These are phyloP conservation scores for Saccharomyces jurei DNA, from an alignment of 805 yeast genomes.

Conservation along the genomic window DNA sequence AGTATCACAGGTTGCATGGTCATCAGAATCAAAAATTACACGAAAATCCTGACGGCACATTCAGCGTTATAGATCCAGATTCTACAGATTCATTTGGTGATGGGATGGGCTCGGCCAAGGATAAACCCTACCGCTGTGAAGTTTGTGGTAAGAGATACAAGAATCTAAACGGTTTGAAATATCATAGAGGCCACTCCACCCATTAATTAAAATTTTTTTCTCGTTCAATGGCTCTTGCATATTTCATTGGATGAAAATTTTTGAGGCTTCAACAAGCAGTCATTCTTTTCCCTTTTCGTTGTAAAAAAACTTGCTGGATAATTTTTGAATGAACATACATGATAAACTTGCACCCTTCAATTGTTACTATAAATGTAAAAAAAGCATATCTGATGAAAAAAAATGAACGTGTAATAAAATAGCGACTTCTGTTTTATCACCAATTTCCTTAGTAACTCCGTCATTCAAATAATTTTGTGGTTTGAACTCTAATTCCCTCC, in stretches of 20 bases:
- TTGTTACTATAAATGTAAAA: neutral
- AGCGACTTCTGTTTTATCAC: neutral
- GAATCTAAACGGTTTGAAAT: slow-evolving; percentile 90
- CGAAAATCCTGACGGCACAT: slow-evolving; percentile 88
- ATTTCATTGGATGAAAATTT: too few species aligned
- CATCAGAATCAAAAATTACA: slow-evolving; percentile 92
- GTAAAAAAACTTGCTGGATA: neutral
- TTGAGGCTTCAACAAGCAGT: neutral
- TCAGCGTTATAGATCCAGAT: slow-evolving; percentile 86
- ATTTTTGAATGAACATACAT: neutral
- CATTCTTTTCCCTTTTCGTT: neutral
- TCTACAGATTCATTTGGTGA: slow-evolving; percentile 83
- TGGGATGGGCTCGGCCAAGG: slow-evolving; percentile 92
- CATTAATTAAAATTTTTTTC: slow-evolving; percentile 42
- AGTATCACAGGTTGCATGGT: slow-evolving; percentile 92
- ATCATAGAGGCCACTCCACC: slow-evolving; percentile 97
- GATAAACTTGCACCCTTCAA: neutral
- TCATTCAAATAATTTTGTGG: neutral
- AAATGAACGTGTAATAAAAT: neutral
- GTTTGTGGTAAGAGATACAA: slow-evolving; percentile 97
- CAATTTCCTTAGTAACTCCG: neutral
- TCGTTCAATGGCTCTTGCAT: neutral
- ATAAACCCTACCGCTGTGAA: slow-evolving; percentile 96
- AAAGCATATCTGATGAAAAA: neutral
- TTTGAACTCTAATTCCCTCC: neutral